Conservation (phyloP, 148 eudicot genomes). For the Chenopodium album region DNA sequence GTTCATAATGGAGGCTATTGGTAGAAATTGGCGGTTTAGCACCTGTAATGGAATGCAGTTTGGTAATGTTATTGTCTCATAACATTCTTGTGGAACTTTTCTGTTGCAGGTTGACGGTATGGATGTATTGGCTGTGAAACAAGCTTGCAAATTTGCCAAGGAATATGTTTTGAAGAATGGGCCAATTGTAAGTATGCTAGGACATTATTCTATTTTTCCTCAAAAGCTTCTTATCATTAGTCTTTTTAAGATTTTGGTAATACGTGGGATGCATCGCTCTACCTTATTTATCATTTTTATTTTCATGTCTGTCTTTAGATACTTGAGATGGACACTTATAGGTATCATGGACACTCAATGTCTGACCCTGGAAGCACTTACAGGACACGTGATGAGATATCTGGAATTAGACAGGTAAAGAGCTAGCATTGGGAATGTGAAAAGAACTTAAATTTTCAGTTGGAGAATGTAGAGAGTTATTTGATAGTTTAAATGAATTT, state of each 20-base stretch:
- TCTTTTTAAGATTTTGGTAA: not conserved
- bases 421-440: not conserved
- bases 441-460: not conserved
- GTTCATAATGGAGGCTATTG: not conserved
- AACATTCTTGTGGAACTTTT: conserved; percentile 5
- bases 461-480: conserved; percentile 1
- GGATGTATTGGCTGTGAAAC: conserved; percentile 97
- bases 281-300: not conserved
- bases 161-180: conserved; percentile 92
- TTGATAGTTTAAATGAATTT: conserved; percentile 2
- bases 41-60: not conserved
- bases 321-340: conserved; percentile 98
- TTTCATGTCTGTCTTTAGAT: conserved; percentile 50
- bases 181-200: conserved; percentile 67
- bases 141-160: conserved; percentile 93
- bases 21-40: not conserved
- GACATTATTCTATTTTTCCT: not conserved
- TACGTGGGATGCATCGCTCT: not conserved
- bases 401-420: conserved; percentile 79
- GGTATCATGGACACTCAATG: conserved; percentile 99
- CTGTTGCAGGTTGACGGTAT: conserved; percentile 87
- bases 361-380: conserved; percentile 99
- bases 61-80: not conserved
- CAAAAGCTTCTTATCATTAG: not conserved
- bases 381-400: conserved; percentile 92